Evolutionary conservation across 2,329 filamentous ascomycete genomes (phyloP).

Genomic region (Colletotrichum camelliae): DNA sequence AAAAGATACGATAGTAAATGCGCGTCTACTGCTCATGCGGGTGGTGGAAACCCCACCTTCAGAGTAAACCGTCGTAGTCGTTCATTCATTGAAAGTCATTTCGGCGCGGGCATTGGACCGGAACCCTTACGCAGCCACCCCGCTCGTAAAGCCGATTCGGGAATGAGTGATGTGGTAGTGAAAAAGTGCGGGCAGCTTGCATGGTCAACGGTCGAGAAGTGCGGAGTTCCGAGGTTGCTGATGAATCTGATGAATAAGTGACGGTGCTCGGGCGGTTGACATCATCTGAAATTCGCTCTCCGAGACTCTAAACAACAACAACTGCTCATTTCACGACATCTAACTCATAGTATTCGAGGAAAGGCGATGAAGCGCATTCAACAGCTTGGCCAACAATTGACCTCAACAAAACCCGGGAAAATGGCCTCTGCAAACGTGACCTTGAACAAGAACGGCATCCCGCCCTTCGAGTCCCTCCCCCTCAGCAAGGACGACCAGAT

Average conservation of each 20-base stretch:
- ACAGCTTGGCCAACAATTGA: neutral
- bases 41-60: neutral
- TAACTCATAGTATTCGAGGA: neutral
- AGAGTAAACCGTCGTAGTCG: neutral
- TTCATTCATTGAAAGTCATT: neutral
- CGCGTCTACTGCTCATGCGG: neutral
- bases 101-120: neutral
- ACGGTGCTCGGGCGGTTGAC: neutral
- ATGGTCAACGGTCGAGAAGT: neutral
- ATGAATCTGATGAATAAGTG: neutral
- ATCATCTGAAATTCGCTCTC: neutral
- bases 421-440: neutral
- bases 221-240: neutral
- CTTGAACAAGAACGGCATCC: slow-evolving; percentile 47
- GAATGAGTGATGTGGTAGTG: neutral
- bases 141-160: neutral
- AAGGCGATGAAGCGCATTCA: neutral
- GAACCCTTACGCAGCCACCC: neutral
- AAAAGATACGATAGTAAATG: neutral
- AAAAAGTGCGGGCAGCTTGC: neutral
- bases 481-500: slow-evolving; percentile 47
- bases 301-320: neutral
- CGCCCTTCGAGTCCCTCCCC: slow-evolving; percentile 52
- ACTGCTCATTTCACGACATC: neutral
- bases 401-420: neutral